Evolutionary conservation across 1,139 yeast species (phyloP).

Genomic region (Candida pseudoviswanathii): DNA sequence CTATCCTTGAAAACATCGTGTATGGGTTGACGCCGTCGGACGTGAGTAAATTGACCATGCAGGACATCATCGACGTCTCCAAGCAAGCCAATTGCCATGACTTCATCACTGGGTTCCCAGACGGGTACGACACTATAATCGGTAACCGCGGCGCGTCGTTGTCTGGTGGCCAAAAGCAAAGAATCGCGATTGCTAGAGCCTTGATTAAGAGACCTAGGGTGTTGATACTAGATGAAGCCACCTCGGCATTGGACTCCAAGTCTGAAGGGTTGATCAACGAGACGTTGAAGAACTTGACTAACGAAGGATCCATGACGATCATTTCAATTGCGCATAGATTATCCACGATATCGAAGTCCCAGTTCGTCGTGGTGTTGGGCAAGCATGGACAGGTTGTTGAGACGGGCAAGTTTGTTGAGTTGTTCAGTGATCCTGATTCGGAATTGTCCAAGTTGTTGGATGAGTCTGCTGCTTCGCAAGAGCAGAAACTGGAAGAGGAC

Average conservation of each 20-base stretch:
- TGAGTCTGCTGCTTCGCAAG: conserved; percentile 31
- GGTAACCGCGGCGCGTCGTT: conserved; percentile 61
- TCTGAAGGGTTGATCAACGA: conserved; percentile 70
- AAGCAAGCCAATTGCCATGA: conserved; percentile 60
- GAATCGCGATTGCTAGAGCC: conserved; percentile 87
- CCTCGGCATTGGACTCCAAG: conserved; percentile 76
- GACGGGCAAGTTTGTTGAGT: conserved; percentile 43
- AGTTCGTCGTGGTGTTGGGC: conserved; percentile 58
- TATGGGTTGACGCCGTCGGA: conserved; percentile 69
- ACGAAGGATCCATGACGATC: conserved; percentile 71
- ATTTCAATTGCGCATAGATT: conserved; percentile 91
- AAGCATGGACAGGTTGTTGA: conserved; percentile 47
- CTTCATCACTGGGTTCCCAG: conserved; percentile 51
- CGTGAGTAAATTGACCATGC: conserved; percentile 39
- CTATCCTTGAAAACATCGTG: conserved; percentile 75
- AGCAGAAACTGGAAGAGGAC: conserved; percentile 22
- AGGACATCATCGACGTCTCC: conserved; percentile 44
- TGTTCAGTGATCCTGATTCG: conserved; percentile 45
- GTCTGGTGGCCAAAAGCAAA: conserved; percentile 88
- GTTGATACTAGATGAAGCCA: conserved; percentile 73
- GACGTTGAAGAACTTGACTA: conserved; percentile 53
- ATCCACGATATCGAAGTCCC: conserved; percentile 66
- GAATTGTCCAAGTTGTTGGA: conserved; percentile 48
- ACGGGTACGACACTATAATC: conserved; percentile 54
- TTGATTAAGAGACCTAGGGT: conserved; percentile 64